phyloP scores from a whole-genome alignment of 2,329 filamentous ascomycete species.

The Neonectria hederae region DNA sequence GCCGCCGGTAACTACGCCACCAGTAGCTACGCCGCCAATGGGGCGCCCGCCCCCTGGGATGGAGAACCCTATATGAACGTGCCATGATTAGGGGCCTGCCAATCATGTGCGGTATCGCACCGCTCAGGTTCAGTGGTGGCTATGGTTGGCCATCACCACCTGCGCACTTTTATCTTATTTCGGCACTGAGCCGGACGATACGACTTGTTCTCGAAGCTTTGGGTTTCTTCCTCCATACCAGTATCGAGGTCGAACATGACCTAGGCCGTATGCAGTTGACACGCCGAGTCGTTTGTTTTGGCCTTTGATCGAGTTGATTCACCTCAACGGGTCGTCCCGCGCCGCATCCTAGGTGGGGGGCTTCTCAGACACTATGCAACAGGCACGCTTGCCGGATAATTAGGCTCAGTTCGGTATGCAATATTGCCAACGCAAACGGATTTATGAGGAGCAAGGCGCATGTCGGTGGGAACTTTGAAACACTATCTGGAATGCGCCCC shows the following conservation, averaged over 20 bases:
- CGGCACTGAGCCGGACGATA: neutral
- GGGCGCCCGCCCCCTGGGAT: conserved; percentile 49
- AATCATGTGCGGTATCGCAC: neutral
- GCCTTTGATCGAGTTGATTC: conserved; percentile 23
- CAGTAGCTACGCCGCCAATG: conserved; percentile 38
- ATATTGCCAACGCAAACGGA: neutral
- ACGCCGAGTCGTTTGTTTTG: neutral
- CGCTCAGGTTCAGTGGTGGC: neutral
- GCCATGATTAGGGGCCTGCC: neutral
- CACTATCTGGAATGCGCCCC: conserved; percentile 10
- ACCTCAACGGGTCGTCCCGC: conserved; percentile 38
- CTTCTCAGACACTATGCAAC: conserved; percentile 30
- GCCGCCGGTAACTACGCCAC: conserved; percentile 30
- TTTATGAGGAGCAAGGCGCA: neutral
- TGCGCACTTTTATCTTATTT: neutral
- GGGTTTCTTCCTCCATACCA: neutral
- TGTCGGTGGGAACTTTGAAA: conserved; percentile 1
- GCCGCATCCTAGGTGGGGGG: conserved; percentile 25
- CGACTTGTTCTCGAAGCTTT: neutral
- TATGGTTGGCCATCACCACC: neutral
- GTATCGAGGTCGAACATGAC: neutral
- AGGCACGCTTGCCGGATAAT: conserved; percentile 9
- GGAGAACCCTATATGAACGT: conserved; percentile 54
- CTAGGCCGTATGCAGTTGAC: neutral
- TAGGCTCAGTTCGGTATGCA: conserved; percentile 11